Evolutionary conservation across 2,329 filamentous ascomycete genomes (phyloP), one percentile per base, ranked within the genome.

Genomic region (Fusarium sp.): DNA sequence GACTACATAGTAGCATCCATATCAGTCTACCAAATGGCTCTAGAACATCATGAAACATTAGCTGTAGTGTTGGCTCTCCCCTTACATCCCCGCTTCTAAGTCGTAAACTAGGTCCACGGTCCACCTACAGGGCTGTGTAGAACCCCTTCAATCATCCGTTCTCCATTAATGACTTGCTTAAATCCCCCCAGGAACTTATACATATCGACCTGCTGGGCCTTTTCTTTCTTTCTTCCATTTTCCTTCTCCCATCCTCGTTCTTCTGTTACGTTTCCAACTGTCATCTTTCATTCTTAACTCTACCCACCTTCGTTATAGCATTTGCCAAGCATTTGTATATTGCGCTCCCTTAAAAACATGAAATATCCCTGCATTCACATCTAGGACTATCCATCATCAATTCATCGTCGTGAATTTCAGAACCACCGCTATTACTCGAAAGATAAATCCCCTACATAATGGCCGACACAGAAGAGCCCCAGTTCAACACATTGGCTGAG

Each of bases 391-490:
- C 53, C 55, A 49, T 45, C 40, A 18, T 23, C 45, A 27, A 25
- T 51, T 46, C 28, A 46, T 43, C 27, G 50, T 30, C 16, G 45
- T 46, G 32, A 48, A 28, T 27, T 14, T 37, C 13, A 16, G 37
- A 27, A 16, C n/a, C 18, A 42, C 34, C 11, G 11, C 32, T 42
- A 12, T 16, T 10, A 27, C 23, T 27, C n/a, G 18, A 51, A 42
- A 42, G 12, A 27, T 16, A 27, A 18, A 47, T 6, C n/a, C 16
- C 48, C 21, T 25, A 51, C 69, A 46, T 53, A 62, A 90, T 90
- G 89, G 83, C 87, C 10, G 88, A 90, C 55, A 81, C 84, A 46
- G 87, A 89, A 72, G 88, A 90, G 74, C 87, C 87, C 41, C 86
- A 86, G 66, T 90, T 88, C 77, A 88, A 82, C 62, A 86, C 85